Evolutionary conservation across 768 basidiomycete species (phyloP).

Genomic region (Suillus luteus): DNA sequence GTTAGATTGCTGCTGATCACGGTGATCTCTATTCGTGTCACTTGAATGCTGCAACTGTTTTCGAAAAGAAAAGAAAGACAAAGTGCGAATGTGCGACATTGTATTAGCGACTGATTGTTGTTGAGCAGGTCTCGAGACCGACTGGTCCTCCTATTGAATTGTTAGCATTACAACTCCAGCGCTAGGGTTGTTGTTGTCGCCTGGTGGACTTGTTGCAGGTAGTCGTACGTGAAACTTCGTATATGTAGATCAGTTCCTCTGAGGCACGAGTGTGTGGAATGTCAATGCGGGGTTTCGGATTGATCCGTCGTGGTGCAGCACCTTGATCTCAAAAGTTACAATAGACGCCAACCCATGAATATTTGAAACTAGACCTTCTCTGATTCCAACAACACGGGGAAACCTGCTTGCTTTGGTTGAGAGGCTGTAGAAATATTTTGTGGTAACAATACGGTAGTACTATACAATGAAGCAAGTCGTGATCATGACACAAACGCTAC

Average conservation of each 20-base stretch:
- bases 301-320: too few species aligned
- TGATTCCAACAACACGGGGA: slow-evolving; percentile 4
- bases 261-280: too few species aligned
- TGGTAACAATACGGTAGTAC: too few species aligned
- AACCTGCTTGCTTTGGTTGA: neutral
- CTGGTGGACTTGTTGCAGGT: slow-evolving; percentile 16
- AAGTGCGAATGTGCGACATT: slow-evolving; percentile 51
- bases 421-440: too few species aligned
- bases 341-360: slow-evolving; percentile 4
- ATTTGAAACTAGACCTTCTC: slow-evolving; percentile 3
- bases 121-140: slow-evolving; percentile 15
- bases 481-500: too few species aligned
- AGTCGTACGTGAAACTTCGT: slow-evolving; percentile 36
- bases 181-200: slow-evolving; percentile 6
- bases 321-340: slow-evolving; percentile 16
- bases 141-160: slow-evolving; percentile 41
- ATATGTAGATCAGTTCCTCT: slow-evolving; percentile 33
- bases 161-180: slow-evolving; percentile 8
- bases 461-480: too few species aligned
- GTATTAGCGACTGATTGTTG: slow-evolving; percentile 20
- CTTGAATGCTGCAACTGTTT: slow-evolving; percentile 36
- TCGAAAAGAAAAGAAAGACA: slow-evolving; percentile 68
- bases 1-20: slow-evolving; percentile 10
- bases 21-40: slow-evolving; percentile 24
- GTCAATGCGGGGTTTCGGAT: too few species aligned